phyloP scores from a whole-genome alignment of 2,329 filamentous ascomycete species.

The Claviceps pusilla region DNA sequence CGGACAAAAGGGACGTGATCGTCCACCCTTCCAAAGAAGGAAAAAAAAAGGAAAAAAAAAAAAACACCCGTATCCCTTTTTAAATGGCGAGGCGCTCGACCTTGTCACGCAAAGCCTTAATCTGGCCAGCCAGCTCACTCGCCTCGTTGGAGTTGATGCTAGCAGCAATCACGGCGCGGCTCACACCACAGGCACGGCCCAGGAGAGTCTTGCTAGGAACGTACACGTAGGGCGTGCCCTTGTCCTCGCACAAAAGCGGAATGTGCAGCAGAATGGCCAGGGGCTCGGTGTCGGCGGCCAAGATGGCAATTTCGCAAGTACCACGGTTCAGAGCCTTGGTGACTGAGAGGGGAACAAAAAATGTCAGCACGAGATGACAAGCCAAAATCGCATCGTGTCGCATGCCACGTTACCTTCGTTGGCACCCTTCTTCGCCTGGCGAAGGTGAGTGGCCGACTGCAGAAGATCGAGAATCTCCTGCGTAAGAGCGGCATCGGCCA shows the following conservation, averaged over 20 bases:
- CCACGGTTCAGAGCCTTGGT: conserved; percentile 87
- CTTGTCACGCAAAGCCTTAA: conserved; percentile 81
- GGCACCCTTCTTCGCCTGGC: conserved; percentile 78
- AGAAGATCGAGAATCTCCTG: conserved; percentile 73
- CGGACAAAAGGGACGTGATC: too few species aligned
- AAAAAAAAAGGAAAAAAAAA: not conserved
- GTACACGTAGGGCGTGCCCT: conserved; percentile 52
- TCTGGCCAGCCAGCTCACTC: conserved; percentile 74
- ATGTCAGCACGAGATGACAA: conserved; percentile 1
- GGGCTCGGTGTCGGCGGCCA: conserved; percentile 77
- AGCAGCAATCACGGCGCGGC: conserved; percentile 70
- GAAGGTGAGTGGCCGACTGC: conserved; percentile 50
- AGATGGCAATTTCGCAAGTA: conserved; percentile 75
- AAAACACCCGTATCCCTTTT: conserved; percentile 12
- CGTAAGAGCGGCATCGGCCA: conserved; percentile 58
- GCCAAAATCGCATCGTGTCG: not conserved
- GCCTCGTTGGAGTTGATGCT: conserved; percentile 88
- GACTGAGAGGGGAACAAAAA: conserved; percentile 10
- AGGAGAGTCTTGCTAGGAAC: conserved; percentile 69
- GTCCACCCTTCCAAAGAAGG: too few species aligned
- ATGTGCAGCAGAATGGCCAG: conserved; percentile 81
- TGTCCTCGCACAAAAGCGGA: conserved; percentile 75
- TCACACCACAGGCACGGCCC: conserved; percentile 80
- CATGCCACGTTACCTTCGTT: conserved; percentile 45
- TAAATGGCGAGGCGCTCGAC: conserved; percentile 92